These are phyloP conservation scores for Barnettozyma pratensis DNA, from an alignment of 805 yeast genomes.

Conservation along the genomic window DNA sequence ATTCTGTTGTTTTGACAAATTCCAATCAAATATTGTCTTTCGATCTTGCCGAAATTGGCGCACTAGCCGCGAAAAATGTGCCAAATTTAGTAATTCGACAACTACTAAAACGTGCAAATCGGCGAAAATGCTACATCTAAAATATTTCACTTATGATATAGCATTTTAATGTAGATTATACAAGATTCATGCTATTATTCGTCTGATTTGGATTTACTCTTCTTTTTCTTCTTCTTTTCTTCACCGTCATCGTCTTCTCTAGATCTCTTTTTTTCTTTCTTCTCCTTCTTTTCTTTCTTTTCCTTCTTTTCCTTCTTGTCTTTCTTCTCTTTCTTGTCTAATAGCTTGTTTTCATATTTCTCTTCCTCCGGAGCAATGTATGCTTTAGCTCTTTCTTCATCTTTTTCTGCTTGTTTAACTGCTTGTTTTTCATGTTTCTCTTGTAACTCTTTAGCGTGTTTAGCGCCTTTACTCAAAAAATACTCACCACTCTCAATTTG, in stretches of 20 bases:
- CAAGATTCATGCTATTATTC: background rate
- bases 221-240: slow-evolving; percentile 27
- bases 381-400: slow-evolving; percentile 68
- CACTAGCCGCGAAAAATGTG: too few species aligned
- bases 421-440: slow-evolving; percentile 79
- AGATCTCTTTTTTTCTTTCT: slow-evolving; percentile 23
- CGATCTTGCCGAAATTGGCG: too few species aligned
- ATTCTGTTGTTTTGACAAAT: too few species aligned
- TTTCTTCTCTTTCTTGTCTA: slow-evolving; percentile 29
- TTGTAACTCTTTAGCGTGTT: slow-evolving; percentile 61
- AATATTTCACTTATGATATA: too few species aligned
- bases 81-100: too few species aligned
- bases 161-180: too few species aligned
- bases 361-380: slow-evolving; percentile 84
- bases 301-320: slow-evolving; percentile 25
- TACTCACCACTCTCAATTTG: slow-evolving; percentile 98
- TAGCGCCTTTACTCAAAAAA: slow-evolving; percentile 84
- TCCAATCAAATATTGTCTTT: too few species aligned
- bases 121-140: too few species aligned
- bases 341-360: slow-evolving; percentile 40
- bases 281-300: slow-evolving; percentile 25
- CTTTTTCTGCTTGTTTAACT: slow-evolving; percentile 58
- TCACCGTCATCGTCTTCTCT: slow-evolving; percentile 25
- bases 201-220: background rate
- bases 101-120: too few species aligned